These are phyloP conservation scores for Fagus crenata DNA, from an alignment of 306 rosid genomes.

Conservation along the genomic window DNA sequence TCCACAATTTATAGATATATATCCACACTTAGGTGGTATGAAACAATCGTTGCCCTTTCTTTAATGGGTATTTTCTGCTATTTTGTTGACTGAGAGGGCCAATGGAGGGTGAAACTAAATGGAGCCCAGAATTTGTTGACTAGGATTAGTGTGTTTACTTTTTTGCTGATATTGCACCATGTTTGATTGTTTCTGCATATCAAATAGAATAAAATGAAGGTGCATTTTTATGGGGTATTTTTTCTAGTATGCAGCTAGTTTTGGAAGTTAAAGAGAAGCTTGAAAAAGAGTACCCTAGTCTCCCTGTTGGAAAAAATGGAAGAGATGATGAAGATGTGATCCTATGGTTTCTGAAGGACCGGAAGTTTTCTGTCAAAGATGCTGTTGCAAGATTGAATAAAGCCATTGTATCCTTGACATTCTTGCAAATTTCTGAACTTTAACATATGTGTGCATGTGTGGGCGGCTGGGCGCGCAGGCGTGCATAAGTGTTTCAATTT, in stretches of 20 bases:
- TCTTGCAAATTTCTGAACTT: background rate
- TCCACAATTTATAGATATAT: too few relatives aligned
- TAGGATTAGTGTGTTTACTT: background rate
- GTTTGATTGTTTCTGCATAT: background rate
- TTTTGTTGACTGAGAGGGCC: background rate
- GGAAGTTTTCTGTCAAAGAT: constrained; percentile 66
- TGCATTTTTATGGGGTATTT: background rate
- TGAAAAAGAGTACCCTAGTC: constrained; percentile 52
- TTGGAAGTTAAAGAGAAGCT: constrained; percentile 82
- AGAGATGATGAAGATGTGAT: constrained; percentile 98
- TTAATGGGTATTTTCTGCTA: background rate
- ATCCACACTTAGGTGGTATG: too few relatives aligned
- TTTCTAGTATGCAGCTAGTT: constrained; percentile 58
- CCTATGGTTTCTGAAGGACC: constrained; percentile 88
- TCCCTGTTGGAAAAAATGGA: constrained; percentile 83
- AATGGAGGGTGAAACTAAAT: constrained; percentile 1
- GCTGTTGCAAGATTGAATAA: constrained; percentile 65
- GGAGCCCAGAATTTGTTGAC: background rate
- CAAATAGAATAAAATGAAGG: background rate
- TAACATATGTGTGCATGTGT: background rate
- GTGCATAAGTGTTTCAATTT: background rate
- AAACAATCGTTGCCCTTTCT: too few relatives aligned
- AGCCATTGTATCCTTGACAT: constrained; percentile 77
- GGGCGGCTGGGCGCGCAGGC: background rate
- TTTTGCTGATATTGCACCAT: background rate